Evolutionary conservation across 169 alveolate species (phyloP).

Genomic region (Sarcocystis neurona): DNA sequence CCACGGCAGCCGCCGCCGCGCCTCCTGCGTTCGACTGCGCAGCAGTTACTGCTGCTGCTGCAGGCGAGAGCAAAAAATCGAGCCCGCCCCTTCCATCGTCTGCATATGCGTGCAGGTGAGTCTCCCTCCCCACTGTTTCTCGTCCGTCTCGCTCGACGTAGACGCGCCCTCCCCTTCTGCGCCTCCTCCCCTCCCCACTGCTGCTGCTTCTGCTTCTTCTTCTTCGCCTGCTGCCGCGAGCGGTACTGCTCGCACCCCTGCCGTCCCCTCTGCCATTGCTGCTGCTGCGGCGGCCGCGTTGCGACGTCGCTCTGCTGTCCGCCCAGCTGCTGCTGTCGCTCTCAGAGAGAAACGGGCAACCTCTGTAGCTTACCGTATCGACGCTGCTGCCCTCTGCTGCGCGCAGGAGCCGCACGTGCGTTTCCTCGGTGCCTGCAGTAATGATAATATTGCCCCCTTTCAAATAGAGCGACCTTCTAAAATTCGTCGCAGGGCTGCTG

Average conservation of each 20-base stretch:
- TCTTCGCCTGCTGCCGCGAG: not conserved
- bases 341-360: not conserved
- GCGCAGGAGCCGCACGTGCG: constrained; percentile 38
- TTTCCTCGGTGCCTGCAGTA: constrained; percentile 63
- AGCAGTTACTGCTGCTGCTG: no score
- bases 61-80: no score
- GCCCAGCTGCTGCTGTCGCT: no score
- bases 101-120: no score
- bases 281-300: not conserved
- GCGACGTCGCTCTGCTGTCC: not conserved
- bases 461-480: constrained; percentile 54
- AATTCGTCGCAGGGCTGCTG: constrained; percentile 50
- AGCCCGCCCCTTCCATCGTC: no score
- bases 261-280: not conserved
- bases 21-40: no score
- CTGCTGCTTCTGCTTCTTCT: not conserved
- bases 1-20: no score
- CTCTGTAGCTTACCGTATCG: not conserved
- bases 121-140: no score
- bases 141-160: no score
- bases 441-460: constrained; percentile 42
- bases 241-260: not conserved
- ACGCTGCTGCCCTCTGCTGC: not conserved
- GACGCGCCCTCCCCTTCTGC: not conserved
- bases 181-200: not conserved